Evolutionary conservation across 352 stramenopile species (phyloP), one percentile per base, ranked within the genome.

Genomic region (Phytophthora ramorum): DNA sequence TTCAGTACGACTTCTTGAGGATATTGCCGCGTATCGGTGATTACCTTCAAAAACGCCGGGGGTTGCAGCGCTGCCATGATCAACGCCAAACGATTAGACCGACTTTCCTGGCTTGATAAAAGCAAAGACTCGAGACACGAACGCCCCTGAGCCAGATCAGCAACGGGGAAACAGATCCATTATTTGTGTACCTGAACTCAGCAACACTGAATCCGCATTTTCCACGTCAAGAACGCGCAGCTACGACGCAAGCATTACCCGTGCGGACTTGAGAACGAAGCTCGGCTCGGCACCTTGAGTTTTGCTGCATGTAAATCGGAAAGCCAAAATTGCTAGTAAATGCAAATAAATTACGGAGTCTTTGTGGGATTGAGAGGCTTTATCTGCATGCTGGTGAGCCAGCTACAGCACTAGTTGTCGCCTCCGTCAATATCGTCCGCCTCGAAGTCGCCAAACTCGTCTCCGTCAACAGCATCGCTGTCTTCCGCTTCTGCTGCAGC

Each of bases 1-100:
- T 93, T 91, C 44, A 78, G 51, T 7, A 92, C 61, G 3, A 81
- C 83, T 2, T 67, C 75, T 19, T 75, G 57, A 5, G 84, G 84
- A 41, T 95, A 75, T 35, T 73, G 67, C 69, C 92, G 83, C 55
- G 93, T 79, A 22, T 95, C 84, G 24, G 76, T 73, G 32, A 93
- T 92, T 16, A 79, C 84, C 50, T 81, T 63, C 7, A 71, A 83
- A 49, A 95, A 95, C 12, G 72, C 77, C 13, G 83, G 83, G 58
- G 91, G 88, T 64, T 87, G 69, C 10, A 95, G 44, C 1, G 82
- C 86, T 92, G 10, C 20, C 7, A 43, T 37, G 14, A 46, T 14
- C 1, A 12, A 17, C 16, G 12, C 5, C n/a, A 64, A 34, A 24
- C 10, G 35, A 12, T 52, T 26, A 61, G 30, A 48, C 14, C 10